phyloP scores from a whole-genome alignment of 331 rosid genomes.

The Malus hybrid region DNA sequence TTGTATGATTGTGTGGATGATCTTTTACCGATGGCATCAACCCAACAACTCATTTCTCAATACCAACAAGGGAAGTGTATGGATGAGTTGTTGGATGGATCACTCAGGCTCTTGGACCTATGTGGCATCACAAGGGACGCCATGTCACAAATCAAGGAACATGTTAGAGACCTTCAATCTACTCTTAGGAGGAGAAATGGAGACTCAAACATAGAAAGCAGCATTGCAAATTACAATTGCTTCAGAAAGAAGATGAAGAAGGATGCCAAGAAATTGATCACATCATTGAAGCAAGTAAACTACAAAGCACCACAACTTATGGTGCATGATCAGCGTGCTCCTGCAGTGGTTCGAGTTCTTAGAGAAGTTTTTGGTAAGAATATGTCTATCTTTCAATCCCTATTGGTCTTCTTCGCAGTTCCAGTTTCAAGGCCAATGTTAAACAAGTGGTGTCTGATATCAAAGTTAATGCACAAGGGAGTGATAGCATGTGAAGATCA shows the following conservation, averaged over 20 bases:
- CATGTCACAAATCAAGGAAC: constrained; percentile 41
- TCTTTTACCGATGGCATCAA: constrained; percentile 47
- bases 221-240: constrained; percentile 28
- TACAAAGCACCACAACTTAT: constrained; percentile 8
- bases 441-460: constrained; percentile 35
- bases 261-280: constrained; percentile 32
- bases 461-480: constrained; percentile 45
- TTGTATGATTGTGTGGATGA: constrained; percentile 40
- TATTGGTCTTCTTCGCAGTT: constrained; percentile 31
- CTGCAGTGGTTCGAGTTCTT: constrained; percentile 31
- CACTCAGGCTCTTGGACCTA: constrained; percentile 43
- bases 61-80: constrained; percentile 26
- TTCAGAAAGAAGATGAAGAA: constrained; percentile 54
- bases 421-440: constrained; percentile 30
- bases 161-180: constrained; percentile 54
- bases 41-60: constrained; percentile 37
- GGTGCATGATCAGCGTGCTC: constrained; percentile 27
- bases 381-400: constrained; percentile 39
- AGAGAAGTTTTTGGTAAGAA: constrained; percentile 24
- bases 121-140: constrained; percentile 57
- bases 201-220: constrained; percentile 32
- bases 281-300: constrained; percentile 37
- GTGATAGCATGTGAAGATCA: constrained; percentile 25
- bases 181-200: constrained; percentile 59
- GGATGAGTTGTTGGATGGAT: constrained; percentile 56